Evolutionary conservation across 768 basidiomycete species (phyloP).

Genomic region (Cystoderma amianthinum): DNA sequence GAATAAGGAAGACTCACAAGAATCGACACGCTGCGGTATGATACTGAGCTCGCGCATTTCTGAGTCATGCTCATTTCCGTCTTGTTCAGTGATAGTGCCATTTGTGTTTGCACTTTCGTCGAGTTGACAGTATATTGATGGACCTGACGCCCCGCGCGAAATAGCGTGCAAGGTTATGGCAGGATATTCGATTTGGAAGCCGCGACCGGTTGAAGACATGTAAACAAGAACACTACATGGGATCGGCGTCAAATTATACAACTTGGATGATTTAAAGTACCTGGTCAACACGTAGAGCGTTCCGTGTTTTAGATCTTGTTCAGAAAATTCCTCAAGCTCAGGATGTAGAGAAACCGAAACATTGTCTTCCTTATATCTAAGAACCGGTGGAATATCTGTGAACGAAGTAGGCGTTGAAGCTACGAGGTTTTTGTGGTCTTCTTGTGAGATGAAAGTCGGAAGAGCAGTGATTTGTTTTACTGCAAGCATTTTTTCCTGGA

Average conservation of each 20-base stretch:
- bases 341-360: constrained; percentile 71
- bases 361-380: constrained; percentile 67
- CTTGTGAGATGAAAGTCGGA: constrained; percentile 35
- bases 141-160: constrained; percentile 57
- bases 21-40: constrained; percentile 47
- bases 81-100: constrained; percentile 17
- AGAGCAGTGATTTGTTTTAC: constrained; percentile 26
- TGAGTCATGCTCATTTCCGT: constrained; percentile 25
- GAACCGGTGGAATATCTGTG: constrained; percentile 74
- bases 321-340: constrained; percentile 49
- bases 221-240: constrained; percentile 64
- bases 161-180: constrained; percentile 91
- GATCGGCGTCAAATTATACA: constrained; percentile 2
- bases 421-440: constrained; percentile 62
- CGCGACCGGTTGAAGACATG: constrained; percentile 60
- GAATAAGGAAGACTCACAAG: constrained; percentile 45
- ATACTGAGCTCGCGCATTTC: constrained; percentile 81
- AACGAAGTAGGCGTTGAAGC: constrained; percentile 85
- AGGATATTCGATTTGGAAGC: constrained; percentile 84
- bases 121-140: constrained; percentile 90
- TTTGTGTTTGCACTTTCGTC: constrained; percentile 50
- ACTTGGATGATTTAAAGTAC: constrained; percentile 34
- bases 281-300: constrained; percentile 83
- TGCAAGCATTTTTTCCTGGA: constrained; percentile 25
- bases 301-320: constrained; percentile 48